These are phyloP conservation scores for Kwoniella shivajii DNA, from an alignment of 1,284 basidiomycete genomes.

Conservation along the genomic window DNA sequence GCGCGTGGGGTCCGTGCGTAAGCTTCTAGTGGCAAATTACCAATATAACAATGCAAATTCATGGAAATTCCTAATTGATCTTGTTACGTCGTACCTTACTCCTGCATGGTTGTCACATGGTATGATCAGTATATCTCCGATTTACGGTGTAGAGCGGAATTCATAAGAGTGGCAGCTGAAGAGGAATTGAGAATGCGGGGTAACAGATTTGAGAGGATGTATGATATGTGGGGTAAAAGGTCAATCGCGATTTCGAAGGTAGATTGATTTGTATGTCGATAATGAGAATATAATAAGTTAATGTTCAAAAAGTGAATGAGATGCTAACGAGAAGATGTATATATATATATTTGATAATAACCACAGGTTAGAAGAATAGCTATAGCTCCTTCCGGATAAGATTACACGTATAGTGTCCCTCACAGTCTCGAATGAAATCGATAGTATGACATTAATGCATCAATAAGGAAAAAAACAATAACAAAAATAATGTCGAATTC, in stretches of 20 bases:
- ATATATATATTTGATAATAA: no score
- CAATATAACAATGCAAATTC: not conserved
- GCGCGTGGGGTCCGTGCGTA: slow-evolving; percentile 1
- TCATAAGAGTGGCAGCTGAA: not conserved
- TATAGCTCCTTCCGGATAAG: no score
- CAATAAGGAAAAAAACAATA: not conserved
- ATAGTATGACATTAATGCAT: no score
- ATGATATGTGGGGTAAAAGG: slow-evolving; percentile 4
- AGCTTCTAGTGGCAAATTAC: not conserved
- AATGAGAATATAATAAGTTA: no score
- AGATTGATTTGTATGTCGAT: not conserved
- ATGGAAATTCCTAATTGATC: slow-evolving; percentile 6
- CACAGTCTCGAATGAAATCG: no score
- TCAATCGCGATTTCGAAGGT: not conserved
- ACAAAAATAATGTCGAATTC: not conserved
- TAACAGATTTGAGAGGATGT: not conserved
- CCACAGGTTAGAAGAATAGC: no score
- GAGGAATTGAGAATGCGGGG: not conserved
- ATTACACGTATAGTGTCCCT: no score
- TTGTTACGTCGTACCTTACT: slow-evolving; percentile 5
- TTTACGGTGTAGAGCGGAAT: not conserved
- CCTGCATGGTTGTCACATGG: slow-evolving; percentile 2
- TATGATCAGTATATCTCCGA: not conserved
- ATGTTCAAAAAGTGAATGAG: not conserved
- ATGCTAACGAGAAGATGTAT: no score